Evolutionary conservation across 345 rosid genomes (phyloP).

Genomic region (Salix koriyanagi): DNA sequence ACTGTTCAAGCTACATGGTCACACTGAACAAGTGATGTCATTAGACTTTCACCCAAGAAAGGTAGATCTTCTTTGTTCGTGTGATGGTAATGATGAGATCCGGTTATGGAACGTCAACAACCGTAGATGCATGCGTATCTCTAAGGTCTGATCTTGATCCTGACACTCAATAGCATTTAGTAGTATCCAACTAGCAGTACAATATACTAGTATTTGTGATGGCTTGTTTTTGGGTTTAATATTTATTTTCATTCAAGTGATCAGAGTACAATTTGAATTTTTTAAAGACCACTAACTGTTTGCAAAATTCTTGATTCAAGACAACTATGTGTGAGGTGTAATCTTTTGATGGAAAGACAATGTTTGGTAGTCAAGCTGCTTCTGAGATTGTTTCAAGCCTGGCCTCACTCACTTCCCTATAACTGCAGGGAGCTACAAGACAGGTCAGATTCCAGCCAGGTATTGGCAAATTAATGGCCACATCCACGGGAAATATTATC

Average conservation of each 20-base stretch:
- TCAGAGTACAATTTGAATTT: not conserved
- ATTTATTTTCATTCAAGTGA: not conserved
- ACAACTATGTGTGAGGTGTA: not conserved
- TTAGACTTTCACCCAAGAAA: constrained; percentile 35
- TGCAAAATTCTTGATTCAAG: not conserved
- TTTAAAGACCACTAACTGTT: no score
- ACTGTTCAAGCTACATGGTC: constrained; percentile 23
- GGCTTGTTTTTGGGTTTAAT: not conserved
- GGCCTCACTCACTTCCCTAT: not conserved
- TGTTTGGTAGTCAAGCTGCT: not conserved
- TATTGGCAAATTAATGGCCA: constrained; percentile 21
- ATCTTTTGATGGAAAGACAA: not conserved
- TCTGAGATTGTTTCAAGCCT: not conserved
- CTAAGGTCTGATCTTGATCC: constrained; percentile 21
- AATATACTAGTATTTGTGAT: not conserved
- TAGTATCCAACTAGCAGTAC: not conserved
- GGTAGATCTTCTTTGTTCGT: constrained; percentile 28
- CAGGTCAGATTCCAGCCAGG: constrained; percentile 33
- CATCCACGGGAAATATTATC: constrained; percentile 21
- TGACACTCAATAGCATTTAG: not conserved
- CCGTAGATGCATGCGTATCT: constrained; percentile 4
- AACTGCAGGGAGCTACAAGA: constrained; percentile 25
- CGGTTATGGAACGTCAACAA: constrained; percentile 30
- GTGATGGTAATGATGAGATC: constrained; percentile 29
- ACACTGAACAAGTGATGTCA: constrained; percentile 26